Conservation (phyloP, 148 eudicot species). For the Rhododendron mucronatum region DNA sequence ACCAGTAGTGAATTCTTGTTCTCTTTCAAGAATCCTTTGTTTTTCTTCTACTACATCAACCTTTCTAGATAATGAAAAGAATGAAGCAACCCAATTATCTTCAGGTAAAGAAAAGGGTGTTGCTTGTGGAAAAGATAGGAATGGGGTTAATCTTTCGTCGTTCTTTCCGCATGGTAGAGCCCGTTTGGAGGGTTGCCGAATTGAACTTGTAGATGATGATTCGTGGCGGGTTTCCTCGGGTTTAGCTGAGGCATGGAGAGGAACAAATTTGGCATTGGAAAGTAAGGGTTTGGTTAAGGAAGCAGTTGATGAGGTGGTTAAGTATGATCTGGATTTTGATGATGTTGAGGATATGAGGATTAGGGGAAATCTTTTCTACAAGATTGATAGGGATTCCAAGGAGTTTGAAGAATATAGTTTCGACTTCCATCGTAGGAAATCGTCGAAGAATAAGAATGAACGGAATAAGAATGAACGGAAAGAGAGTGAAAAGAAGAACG, state of each 20-base stretch:
- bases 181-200: conserved; percentile 31
- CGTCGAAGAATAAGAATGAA: conserved; percentile 19
- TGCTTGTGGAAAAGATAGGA: conserved; percentile 14
- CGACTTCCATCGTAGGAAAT: conserved; percentile 65
- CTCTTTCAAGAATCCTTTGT: background rate
- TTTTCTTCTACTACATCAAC: conserved; percentile 13
- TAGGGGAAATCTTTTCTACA: conserved; percentile 63
- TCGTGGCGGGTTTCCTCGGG: conserved; percentile 68
- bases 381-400: conserved; percentile 68
- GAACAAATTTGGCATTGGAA: background rate
- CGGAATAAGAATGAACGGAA: conserved; percentile 20
- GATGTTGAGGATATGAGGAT: conserved; percentile 88
- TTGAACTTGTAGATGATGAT: conserved; percentile 62
- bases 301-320: conserved; percentile 23
- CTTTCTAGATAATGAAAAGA: background rate
- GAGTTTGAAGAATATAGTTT: conserved; percentile 83
- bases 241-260: conserved; percentile 41
- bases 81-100: conserved; percentile 13
- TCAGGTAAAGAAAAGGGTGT: conserved; percentile 6
- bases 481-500: conserved; percentile 27
- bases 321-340: conserved; percentile 48
- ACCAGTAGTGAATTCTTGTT: background rate
- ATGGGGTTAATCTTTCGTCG: conserved; percentile 28
- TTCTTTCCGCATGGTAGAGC: conserved; percentile 26
- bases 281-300: conserved; percentile 11